These are phyloP conservation scores for Megacollybia platyphylla DNA, from an alignment of 1,284 basidiomycete genomes.

Conservation along the genomic window DNA sequence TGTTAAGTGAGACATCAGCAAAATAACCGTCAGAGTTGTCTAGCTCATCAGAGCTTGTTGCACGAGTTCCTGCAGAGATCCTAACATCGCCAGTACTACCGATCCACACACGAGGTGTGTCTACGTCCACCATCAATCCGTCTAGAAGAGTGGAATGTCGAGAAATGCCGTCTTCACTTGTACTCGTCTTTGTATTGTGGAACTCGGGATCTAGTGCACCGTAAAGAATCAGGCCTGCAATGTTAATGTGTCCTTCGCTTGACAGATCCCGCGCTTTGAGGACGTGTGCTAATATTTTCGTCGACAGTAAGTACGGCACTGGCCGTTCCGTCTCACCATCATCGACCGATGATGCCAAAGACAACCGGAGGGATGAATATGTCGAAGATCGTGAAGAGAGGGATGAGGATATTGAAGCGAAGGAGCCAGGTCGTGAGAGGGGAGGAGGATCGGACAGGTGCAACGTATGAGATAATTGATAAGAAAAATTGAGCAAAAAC, in stretches of 20 bases:
- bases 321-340: neutral
- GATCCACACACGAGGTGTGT: neutral
- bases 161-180: neutral
- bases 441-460: neutral
- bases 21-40: neutral
- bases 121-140: neutral
- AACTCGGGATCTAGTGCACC: neutral
- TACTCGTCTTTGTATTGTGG: neutral
- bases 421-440: neutral
- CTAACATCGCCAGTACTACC: neutral
- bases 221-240: neutral
- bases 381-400: neutral
- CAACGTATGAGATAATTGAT: neutral
- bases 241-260: neutral
- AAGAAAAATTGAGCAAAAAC: constrained; percentile 3
- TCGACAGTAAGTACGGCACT: constrained; percentile 1
- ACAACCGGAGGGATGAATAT: neutral
- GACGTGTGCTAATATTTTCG: neutral
- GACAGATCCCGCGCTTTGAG: neutral
- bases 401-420: neutral
- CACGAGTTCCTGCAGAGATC: neutral
- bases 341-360: neutral
- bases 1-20: neutral
- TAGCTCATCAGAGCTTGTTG: neutral
- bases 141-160: neutral